Percentiles rank a stretch among this genome's conserved stretches.
phyloP scores from a whole-genome alignment of 805 yeast genomes.

The Candida endomychidarum region DNA sequence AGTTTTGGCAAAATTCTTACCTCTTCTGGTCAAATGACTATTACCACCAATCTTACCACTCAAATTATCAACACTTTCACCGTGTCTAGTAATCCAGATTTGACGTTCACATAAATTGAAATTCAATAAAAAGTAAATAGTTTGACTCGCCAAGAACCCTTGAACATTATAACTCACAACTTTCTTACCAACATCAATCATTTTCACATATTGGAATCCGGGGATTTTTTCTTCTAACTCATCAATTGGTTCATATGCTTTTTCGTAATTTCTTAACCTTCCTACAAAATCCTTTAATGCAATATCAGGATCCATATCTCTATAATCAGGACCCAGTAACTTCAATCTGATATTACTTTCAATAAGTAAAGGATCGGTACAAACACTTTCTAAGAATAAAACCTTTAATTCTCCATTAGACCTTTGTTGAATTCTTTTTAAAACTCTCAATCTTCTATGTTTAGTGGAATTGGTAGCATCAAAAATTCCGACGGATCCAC shows the following conservation, averaged over 20 bases:
- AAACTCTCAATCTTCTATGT: constrained; percentile 57
- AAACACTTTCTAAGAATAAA: constrained; percentile 80
- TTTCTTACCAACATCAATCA: constrained; percentile 95
- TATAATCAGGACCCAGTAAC: constrained; percentile 90
- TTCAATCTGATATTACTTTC: constrained; percentile 84
- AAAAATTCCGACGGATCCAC: constrained; percentile 90
- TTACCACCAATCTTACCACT: constrained; percentile 91
- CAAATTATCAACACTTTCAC: constrained; percentile 86
- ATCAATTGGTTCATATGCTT: constrained; percentile 87
- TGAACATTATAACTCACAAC: constrained; percentile 89
- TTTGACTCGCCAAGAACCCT: constrained; percentile 86
- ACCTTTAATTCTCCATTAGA: constrained; percentile 69
- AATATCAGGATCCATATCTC: constrained; percentile 73
- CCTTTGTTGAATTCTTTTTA: constrained; percentile 55
- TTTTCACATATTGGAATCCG: constrained; percentile 82
- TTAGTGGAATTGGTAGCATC: constrained; percentile 82
- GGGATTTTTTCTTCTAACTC: constrained; percentile 70
- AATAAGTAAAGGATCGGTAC: constrained; percentile 75
- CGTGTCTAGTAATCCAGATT: constrained; percentile 94
- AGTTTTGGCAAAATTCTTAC: constrained; percentile 70
- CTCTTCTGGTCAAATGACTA: constrained; percentile 76
- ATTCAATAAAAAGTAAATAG: constrained; percentile 83
- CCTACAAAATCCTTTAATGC: constrained; percentile 83
- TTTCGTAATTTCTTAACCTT: constrained; percentile 78
- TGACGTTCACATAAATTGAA: constrained; percentile 88